Evolutionary conservation across 805 yeast species (phyloP).

Genomic region (Maudiozyma pseudohumilis): DNA sequence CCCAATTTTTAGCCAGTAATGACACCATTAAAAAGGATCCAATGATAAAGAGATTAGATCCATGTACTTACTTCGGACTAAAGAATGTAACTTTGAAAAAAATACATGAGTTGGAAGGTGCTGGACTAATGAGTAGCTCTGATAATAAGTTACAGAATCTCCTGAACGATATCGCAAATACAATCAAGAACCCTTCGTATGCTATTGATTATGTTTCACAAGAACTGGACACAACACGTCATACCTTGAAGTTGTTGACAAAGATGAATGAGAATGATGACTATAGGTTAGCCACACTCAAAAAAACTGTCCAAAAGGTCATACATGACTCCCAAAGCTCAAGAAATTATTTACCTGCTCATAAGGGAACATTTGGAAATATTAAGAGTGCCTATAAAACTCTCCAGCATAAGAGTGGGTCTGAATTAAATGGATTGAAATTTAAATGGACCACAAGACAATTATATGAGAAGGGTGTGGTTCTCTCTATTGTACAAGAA

Average conservation of each 20-base stretch:
- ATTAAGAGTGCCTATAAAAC: slow-evolving; percentile 34
- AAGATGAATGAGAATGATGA: slow-evolving; percentile 38
- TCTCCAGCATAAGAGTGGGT: slow-evolving; percentile 26
- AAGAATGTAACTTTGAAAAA: slow-evolving; percentile 68
- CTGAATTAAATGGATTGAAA: slow-evolving; percentile 37
- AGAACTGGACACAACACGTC: slow-evolving; percentile 37
- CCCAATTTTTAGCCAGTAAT: slow-evolving; percentile 40
- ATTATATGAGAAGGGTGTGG: slow-evolving; percentile 60
- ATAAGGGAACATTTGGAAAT: slow-evolving; percentile 26
- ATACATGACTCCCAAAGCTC: slow-evolving; percentile 39
- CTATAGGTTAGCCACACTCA: slow-evolving; percentile 34
- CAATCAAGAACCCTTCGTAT: slow-evolving; percentile 51
- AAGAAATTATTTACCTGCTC: slow-evolving; percentile 22
- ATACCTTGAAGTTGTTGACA: slow-evolving; percentile 36
- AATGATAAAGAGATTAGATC: slow-evolving; percentile 36
- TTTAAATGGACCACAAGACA: slow-evolving; percentile 69
- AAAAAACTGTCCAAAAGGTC: slow-evolving; percentile 40
- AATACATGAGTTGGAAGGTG: slow-evolving; percentile 61
- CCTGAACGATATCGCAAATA: slow-evolving; percentile 74
- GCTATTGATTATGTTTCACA: slow-evolving; percentile 38
- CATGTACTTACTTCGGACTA: slow-evolving; percentile 56
- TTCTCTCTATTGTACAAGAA: slow-evolving; percentile 50
- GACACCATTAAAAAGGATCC: slow-evolving; percentile 29
- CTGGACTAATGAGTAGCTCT: slow-evolving; percentile 53
- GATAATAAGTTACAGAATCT: slow-evolving; percentile 64